Evolutionary conservation across 306 rosid genomes (phyloP).

Genomic region (Clitoria ternatea): DNA sequence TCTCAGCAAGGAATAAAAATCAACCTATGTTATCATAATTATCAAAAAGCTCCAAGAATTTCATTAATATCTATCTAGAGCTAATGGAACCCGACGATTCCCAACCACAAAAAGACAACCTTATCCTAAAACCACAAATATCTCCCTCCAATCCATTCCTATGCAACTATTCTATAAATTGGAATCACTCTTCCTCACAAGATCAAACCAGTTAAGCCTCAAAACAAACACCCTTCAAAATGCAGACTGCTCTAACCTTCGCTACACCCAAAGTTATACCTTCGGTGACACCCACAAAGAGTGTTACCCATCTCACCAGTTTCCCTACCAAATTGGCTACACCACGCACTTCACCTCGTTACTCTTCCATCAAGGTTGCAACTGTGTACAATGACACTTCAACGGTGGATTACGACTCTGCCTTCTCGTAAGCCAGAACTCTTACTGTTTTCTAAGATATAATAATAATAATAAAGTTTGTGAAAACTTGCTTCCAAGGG

Average conservation of each 20-base stretch:
- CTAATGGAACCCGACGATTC: constrained; percentile 17
- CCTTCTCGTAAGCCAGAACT: constrained; percentile 51
- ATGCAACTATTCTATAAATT: constrained; percentile 34
- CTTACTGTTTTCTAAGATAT: no score
- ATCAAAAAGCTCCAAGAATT: constrained; percentile 25
- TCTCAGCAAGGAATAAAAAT: neutral
- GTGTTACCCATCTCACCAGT: constrained; percentile 2
- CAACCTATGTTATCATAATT: neutral
- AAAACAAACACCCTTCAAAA: constrained; percentile 15
- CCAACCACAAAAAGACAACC: constrained; percentile 18
- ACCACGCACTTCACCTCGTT: constrained; percentile 29
- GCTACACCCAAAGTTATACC: constrained; percentile 43
- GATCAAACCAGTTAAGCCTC: neutral
- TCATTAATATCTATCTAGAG: constrained; percentile 33
- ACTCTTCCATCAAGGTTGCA: constrained; percentile 34
- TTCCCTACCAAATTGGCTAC: constrained; percentile 27
- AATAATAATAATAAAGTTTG: no score
- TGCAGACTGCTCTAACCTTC: constrained; percentile 52
- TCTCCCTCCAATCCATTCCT: constrained; percentile 15
- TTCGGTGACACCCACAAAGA: constrained; percentile 39
- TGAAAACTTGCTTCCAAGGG: no score
- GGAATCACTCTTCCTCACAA: neutral
- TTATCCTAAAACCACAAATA: constrained; percentile 44
- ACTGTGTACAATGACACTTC: constrained; percentile 26
- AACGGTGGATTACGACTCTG: constrained; percentile 48